These are phyloP conservation scores for Lycium ferocissimum DNA, from an alignment of 257 asterid species.

Conservation along the genomic window DNA sequence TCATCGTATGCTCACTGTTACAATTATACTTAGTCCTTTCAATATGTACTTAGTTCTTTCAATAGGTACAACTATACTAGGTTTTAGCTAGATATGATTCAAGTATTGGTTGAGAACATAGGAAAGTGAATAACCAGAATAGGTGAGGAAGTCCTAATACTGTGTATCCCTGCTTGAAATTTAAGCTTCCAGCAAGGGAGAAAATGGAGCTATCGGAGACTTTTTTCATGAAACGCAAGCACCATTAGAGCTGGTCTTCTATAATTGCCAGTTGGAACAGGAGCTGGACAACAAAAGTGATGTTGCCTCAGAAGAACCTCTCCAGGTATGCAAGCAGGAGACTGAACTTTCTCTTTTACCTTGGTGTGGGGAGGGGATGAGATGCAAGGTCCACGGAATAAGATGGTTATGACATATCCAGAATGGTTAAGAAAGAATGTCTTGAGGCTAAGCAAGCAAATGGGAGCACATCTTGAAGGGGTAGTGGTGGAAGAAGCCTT, in stretches of 20 bases:
- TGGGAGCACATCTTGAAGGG: constrained; percentile 5
- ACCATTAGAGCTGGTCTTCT: not conserved
- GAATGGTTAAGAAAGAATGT: not conserved
- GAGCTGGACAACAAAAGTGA: not conserved
- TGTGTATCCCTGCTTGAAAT: not conserved
- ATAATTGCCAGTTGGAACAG: not conserved
- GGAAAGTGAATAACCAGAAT: constrained; percentile 8
- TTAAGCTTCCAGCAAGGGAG: not conserved
- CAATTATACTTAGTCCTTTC: not conserved
- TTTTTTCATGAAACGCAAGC: not conserved
- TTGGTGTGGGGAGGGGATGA: not conserved
- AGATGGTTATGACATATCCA: not conserved
- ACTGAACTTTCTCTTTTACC: not conserved
- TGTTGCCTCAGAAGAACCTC: constrained; percentile 1
- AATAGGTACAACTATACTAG: not conserved
- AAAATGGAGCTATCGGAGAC: not conserved
- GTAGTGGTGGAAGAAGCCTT: not conserved
- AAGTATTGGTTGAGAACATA: not conserved
- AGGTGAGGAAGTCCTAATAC: constrained; percentile 6
- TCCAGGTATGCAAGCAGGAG: constrained; percentile 12
- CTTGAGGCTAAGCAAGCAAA: not conserved
- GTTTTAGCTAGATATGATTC: constrained; percentile 4
- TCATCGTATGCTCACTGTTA: constrained; percentile 1
- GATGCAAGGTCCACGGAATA: not conserved
- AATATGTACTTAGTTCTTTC: not conserved